phyloP scores from a whole-genome alignment of 257 asterid genomes.

The Coffea canephora region DNA sequence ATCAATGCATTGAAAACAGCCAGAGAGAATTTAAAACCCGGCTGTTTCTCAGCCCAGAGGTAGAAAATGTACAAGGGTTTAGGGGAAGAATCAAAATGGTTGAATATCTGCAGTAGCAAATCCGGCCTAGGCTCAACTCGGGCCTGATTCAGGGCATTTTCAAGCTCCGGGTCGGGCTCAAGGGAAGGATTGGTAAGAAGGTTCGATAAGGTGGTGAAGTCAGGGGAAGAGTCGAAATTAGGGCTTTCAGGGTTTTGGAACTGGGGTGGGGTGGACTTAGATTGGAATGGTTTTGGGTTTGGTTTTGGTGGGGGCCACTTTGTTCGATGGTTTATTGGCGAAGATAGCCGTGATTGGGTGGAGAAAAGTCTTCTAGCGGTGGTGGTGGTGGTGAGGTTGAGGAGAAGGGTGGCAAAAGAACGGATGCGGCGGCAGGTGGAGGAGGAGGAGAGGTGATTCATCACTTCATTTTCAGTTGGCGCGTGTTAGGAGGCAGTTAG shows the following conservation, averaged over 20 bases:
- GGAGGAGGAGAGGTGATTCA: not conserved
- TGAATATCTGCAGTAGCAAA: conserved; percentile 46
- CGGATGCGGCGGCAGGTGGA: conserved; percentile 32
- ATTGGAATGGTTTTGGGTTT: conserved; percentile 15
- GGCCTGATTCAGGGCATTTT: conserved; percentile 44
- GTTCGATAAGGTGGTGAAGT: conserved; percentile 41
- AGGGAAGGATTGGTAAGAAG: conserved; percentile 41
- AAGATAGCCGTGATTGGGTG: conserved; percentile 33
- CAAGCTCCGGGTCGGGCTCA: conserved; percentile 57
- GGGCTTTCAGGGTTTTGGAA: conserved; percentile 28
- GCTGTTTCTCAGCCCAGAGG: conserved; percentile 63
- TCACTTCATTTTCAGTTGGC: not conserved
- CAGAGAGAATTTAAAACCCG: conserved; percentile 40
- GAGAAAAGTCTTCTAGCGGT: conserved; percentile 24
- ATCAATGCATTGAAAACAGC: conserved; percentile 59
- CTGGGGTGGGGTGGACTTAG: not conserved
- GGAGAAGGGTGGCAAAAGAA: conserved; percentile 31
- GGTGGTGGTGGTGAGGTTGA: conserved; percentile 17
- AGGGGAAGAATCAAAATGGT: conserved; percentile 58
- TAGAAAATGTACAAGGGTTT: conserved; percentile 62
- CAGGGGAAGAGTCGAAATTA: conserved; percentile 1
- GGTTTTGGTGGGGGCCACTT: conserved; percentile 15
- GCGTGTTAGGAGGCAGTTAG: not conserved
- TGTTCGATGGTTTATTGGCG: conserved; percentile 31
- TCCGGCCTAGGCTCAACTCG: conserved; percentile 38